Conservation (phyloP, 345 rosid genomes). For the Theobroma cacao region DNA sequence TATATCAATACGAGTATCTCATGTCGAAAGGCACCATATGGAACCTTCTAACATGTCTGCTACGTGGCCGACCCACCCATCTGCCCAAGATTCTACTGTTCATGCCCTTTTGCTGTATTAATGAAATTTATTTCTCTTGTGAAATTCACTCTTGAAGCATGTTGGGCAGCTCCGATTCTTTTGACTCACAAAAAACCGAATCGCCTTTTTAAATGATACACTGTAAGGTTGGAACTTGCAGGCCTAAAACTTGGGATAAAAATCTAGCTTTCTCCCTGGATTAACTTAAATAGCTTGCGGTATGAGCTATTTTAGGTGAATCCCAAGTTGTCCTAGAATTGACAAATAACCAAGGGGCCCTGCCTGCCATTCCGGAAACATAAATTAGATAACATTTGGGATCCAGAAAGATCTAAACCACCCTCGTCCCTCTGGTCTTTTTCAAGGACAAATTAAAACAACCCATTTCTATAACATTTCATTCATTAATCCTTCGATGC, state of each 20-base stretch:
- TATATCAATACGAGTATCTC: conserved; percentile 7
- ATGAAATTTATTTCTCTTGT: not conserved
- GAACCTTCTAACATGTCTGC: conserved; percentile 19
- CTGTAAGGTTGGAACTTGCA: not conserved
- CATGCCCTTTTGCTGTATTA: not conserved
- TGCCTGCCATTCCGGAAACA: not conserved
- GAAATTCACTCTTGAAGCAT: not conserved
- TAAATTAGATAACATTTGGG: not conserved
- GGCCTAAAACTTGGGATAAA: not conserved
- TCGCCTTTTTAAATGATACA: not conserved
- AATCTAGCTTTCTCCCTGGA: too few relatives aligned
- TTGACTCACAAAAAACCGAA: not conserved
- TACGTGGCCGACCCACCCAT: conserved; percentile 16
- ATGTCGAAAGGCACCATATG: conserved; percentile 15
- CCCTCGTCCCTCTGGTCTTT: not conserved
- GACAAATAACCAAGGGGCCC: not conserved
- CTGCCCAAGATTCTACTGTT: not conserved
- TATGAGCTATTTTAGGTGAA: not conserved
- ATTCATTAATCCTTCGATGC: not conserved
- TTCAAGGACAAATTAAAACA: not conserved
- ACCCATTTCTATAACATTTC: not conserved
- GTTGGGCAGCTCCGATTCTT: too few relatives aligned
- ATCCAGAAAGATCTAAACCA: not conserved
- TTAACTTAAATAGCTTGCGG: not conserved
- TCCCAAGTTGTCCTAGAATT: not conserved